Conservation (phyloP, 148 eudicot genomes). For the Polygonum maritimum region DNA sequence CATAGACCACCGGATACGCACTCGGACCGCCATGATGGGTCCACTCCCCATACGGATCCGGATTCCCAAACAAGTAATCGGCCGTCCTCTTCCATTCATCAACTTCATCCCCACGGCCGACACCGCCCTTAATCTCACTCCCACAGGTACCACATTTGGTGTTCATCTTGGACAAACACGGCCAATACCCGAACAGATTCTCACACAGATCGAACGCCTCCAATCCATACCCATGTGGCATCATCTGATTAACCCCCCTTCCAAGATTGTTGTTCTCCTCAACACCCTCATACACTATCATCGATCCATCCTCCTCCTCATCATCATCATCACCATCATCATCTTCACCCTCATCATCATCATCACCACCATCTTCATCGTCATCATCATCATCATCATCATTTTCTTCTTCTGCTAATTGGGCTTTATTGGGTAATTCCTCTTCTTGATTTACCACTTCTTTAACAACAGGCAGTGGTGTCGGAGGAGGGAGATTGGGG, state of each 20-base stretch:
- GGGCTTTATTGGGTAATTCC: background rate
- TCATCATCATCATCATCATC: constrained; percentile 5
- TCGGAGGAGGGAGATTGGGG: constrained; percentile 7
- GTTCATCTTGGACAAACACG: constrained; percentile 43
- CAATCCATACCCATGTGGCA: constrained; percentile 48
- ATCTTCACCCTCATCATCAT: constrained; percentile 7
- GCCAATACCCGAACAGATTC: constrained; percentile 72
- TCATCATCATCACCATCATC: constrained; percentile 7
- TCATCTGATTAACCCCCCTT: constrained; percentile 14
- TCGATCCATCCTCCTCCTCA: background rate
- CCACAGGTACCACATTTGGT: constrained; percentile 7
- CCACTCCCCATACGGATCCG: constrained; percentile 25
- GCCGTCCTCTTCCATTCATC: constrained; percentile 44
- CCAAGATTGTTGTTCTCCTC: constrained; percentile 20
- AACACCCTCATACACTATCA: background rate
- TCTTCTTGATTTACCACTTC: background rate
- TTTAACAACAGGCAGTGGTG: background rate
- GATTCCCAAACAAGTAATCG: constrained; percentile 68
- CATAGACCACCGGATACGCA: constrained; percentile 18
- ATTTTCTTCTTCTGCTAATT: constrained; percentile 8
- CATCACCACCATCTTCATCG: background rate
- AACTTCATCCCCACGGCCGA: constrained; percentile 12
- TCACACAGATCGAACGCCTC: constrained; percentile 66
- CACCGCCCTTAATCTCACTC: background rate
- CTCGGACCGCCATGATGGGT: constrained; percentile 22